Evolutionary conservation across 164 flowering plant species (phyloP), one percentile per base, ranked within the genome.

Genomic region (Aristolochia contorta): DNA sequence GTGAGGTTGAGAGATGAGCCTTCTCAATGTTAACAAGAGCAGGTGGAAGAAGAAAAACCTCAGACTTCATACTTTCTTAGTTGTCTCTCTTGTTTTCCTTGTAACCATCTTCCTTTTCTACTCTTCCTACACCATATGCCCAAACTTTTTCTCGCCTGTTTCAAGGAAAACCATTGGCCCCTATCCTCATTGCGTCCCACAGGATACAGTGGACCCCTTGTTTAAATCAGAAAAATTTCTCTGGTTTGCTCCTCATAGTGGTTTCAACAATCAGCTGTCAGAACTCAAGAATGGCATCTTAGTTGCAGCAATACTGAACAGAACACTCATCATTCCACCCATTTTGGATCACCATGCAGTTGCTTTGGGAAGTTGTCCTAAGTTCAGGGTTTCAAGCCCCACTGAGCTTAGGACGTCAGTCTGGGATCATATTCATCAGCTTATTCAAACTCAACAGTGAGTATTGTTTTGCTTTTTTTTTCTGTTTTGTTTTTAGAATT

Each of bases 231-330:
- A 82, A 51, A 83, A 60, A 51, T 88, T 84, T 69, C 67, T 91
- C 7, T 85, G 78, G 78, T 93, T 79, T 65, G 85, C 99, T 1
- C 97, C 97, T 0, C 96, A 93, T 74, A 93, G 99, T 56, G 97
- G 99, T 16, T 93, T 93, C 80, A 88, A 88, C 79, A 93, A 93
- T 71, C 99, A 93, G 79, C 77, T 90, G 1, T 74, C 94, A 5
- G 97, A 93, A 76, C 77, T 93, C 71, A 88, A 78, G 67, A 86
- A 88, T 61, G 96, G 91, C 7, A 32, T 88, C 22, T 25, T 93
- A 25, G 72, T 90, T 70, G 87, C 96, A 4, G 81, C 77, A 1
- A 81, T 93, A 13, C 65, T 93, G 47, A 90, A 93, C 68, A 82
- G 96, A 33, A 88, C 99, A 5, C 67, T 93, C 16, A 66, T 93